Base-by-base conservation (phyloP, 345 rosid genomes). In the Erysimum cheiranthoides region DNA sequence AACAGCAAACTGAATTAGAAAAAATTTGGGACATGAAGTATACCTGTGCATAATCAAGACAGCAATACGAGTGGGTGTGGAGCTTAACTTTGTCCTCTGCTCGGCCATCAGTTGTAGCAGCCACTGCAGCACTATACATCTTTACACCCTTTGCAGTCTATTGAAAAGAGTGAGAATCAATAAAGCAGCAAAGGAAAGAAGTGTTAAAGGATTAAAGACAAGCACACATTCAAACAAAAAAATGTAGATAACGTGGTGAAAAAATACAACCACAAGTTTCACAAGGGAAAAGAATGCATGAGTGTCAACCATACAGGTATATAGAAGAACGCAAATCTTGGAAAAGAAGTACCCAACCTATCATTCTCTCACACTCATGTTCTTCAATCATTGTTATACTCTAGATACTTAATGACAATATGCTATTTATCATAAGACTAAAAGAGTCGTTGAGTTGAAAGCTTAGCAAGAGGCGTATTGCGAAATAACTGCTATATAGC, bases 101-200 rank as follows among this genome's bases (percentile, higher is more conserved):
- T 78, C 90, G 86, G 63, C 84, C 86, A 70, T 88, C 91, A 56
- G 79, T 81, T 50, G 89, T 86, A 54, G 90, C 91, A 73, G 96
- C 90, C 38, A 92, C 85, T 25, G 97, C 97, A 74, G 81, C 90
- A 81, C 89, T 95, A 76, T 86, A 84, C 62, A 85, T 65, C 89
- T 92, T 89, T 43, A 87, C 97, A 73, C 90, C 86, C 80, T 90
- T 88, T 57, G 97, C 97, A 40, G 97, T 94, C 97, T 94, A 84
- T 10, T 16, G 34, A 76, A 68, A 67, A 78, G 34, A 64, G 63
- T 21, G 34, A 39, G 47, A 68, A 73, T 40, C 35, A 68, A 17
- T 52, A 53, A 70, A 51, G 36, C 10, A 53, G 53, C 58, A 59
- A 43, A 21, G 16, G 32, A 68, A 52, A 30, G 4, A 57, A 59